Conservation (phyloP, 2,329 filamentous ascomycete species). For the Penicillium griseofulvum region DNA sequence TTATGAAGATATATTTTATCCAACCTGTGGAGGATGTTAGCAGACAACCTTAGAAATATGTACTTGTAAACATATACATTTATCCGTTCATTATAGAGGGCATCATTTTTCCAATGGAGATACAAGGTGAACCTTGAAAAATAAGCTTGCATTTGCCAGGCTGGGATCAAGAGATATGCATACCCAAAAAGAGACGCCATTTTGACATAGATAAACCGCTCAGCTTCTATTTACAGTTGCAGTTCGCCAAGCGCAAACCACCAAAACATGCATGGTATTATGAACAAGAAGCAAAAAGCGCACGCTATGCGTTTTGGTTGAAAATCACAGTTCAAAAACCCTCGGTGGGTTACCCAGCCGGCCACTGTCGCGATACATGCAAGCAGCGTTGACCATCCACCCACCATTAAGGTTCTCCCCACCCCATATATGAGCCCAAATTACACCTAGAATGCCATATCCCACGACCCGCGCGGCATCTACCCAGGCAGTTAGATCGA, state of each 20-base stretch:
- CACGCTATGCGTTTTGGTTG: neutral
- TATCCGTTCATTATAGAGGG: neutral
- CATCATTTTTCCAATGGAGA: neutral
- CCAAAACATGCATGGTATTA: neutral
- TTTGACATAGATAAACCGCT: neutral
- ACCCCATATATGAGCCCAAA: constrained; percentile 62
- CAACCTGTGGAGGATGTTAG: no score
- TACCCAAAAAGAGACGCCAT: neutral
- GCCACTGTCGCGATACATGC: constrained; percentile 41
- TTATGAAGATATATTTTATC: neutral
- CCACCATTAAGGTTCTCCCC: constrained; percentile 47
- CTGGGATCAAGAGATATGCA: neutral
- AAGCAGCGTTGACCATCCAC: constrained; percentile 61
- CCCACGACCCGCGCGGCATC: constrained; percentile 52
- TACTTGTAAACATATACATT: neutral
- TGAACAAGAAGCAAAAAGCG: neutral
- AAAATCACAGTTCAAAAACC: constrained; percentile 33
- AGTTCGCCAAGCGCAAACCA: neutral
- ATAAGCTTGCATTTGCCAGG: neutral
- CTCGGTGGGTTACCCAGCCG: constrained; percentile 38
- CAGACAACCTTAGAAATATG: no score
- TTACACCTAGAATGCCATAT: constrained; percentile 54
- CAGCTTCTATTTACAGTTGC: neutral
- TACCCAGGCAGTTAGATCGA: constrained; percentile 43
- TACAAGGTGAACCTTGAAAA: neutral